Percentiles rank a stretch among this genome's conserved stretches.
These are phyloP conservation scores for Harringtonia aguacate DNA, from an alignment of 2,329 filamentous ascomycete genomes.

Conservation along the genomic window DNA sequence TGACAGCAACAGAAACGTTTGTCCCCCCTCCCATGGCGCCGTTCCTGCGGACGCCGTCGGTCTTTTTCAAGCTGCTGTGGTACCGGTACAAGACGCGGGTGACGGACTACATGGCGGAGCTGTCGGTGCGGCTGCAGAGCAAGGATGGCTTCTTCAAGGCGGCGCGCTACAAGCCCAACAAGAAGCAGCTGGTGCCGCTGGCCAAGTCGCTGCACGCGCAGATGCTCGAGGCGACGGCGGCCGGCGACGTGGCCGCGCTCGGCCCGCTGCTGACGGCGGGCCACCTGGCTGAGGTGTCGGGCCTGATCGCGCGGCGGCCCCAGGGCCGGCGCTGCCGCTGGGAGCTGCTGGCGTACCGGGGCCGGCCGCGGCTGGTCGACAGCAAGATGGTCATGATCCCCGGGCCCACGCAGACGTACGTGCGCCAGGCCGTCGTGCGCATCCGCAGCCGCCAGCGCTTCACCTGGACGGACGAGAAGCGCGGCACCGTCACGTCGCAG, in stretches of 20 bases:
- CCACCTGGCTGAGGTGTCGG: conserved; percentile 39
- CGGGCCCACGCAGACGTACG: conserved; percentile 23
- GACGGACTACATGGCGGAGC: conserved; percentile 24
- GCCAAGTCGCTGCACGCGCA: conserved; percentile 49
- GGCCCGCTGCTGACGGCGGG: conserved; percentile 39
- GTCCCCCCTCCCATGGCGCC: conserved; percentile 29
- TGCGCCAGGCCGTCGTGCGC: conserved; percentile 46
- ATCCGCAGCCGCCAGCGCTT: conserved; percentile 47
- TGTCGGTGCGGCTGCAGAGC: conserved; percentile 32
- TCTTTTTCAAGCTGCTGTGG: conserved; percentile 26
- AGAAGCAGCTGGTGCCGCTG: conserved; percentile 32
- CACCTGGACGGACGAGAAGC: conserved; percentile 25
- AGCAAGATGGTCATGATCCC: conserved; percentile 40
- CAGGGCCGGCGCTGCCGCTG: conserved; percentile 35
- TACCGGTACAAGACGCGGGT: conserved; percentile 24
- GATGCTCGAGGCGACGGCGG: conserved; percentile 52
- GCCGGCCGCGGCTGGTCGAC: conserved; percentile 40
- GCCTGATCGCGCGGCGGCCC: conserved; percentile 41
- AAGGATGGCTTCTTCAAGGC: conserved; percentile 30
- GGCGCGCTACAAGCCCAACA: conserved; percentile 32
- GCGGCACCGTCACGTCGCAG: conserved; percentile 25
- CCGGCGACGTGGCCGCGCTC: conserved; percentile 41
- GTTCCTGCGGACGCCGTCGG: conserved; percentile 18
- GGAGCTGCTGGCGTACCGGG: conserved; percentile 40
- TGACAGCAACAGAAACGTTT: too few relatives aligned